Evolutionary conservation across 2,329 filamentous ascomycete genomes (phyloP), one percentile per base, ranked within the genome.

Genomic region (Fusarium domesticum): DNA sequence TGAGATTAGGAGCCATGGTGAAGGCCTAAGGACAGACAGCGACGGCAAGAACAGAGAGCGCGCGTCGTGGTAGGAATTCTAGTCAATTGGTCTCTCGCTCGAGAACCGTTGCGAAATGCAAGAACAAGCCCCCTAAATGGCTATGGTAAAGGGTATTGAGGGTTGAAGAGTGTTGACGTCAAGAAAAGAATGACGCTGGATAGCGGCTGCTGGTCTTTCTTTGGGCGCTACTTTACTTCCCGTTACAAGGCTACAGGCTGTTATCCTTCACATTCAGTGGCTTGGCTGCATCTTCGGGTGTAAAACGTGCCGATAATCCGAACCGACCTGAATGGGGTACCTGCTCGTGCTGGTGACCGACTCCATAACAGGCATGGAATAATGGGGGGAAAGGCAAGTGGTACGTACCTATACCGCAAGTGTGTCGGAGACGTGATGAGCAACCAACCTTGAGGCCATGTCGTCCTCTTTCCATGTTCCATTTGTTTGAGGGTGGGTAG

Each of bases 1-100:
- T 61, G 50, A 69, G 61, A 48, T 61, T 62, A 46, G 63, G 59
- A 51, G 64, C 63, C 59, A 59, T 64, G 48, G 53, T 51, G 50
- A 52, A 49, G 46, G n/a, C n/a, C n/a, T n/a, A n/a, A n/a, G n/a
- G n/a, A n/a, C n/a, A n/a, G n/a, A n/a, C n/a, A n/a, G n/a, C n/a
- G n/a, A n/a, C n/a, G n/a, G n/a, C n/a, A n/a, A n/a, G n/a, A n/a
- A n/a, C n/a, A n/a, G n/a, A n/a, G n/a, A n/a, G n/a, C n/a, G n/a
- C n/a, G n/a, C n/a, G n/a, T n/a, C n/a, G n/a, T n/a, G n/a, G n/a
- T n/a, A n/a, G n/a, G n/a, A n/a, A n/a, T n/a, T n/a, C n/a, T n/a
- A n/a, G n/a, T n/a, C n/a, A n/a, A n/a, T 12, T 28, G 23, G 14
- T 28, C 14, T 28, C 23, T 28, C 14, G 23, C 23, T 28, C 23